These are phyloP conservation scores for Tirmania nivea DNA, from an alignment of 495 filamentous ascomycete species.

Conservation along the genomic window DNA sequence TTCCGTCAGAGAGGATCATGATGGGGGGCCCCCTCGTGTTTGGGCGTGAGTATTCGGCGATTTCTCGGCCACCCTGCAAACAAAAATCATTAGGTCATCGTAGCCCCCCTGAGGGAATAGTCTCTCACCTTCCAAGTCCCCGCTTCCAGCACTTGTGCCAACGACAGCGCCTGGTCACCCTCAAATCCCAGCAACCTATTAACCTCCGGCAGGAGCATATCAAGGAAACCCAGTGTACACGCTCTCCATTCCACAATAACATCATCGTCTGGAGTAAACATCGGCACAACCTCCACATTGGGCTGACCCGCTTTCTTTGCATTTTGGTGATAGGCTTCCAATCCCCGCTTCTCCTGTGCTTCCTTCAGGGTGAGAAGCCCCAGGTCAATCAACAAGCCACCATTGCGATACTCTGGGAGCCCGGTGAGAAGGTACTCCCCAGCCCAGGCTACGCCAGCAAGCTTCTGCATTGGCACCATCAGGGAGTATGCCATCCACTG, in stretches of 20 bases:
- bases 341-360: conserved; percentile 39
- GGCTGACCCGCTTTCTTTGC: conserved; percentile 52
- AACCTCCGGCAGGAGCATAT: conserved; percentile 48
- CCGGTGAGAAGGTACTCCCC: conserved; percentile 62
- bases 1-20: conserved; percentile 87
- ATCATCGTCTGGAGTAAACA: conserved; percentile 59
- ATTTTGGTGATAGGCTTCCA: conserved; percentile 51
- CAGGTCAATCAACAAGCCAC: conserved; percentile 62
- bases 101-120: not conserved
- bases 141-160: conserved; percentile 68
- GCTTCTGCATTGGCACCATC: conserved; percentile 63
- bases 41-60: conserved; percentile 83
- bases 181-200: conserved; percentile 35
- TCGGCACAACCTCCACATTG: conserved; percentile 46
- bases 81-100: conserved; percentile 16
- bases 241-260: conserved; percentile 78
- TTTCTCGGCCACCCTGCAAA: conserved; percentile 70
- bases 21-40: conserved; percentile 96
- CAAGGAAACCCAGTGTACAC: conserved; percentile 64
- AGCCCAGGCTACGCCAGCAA: conserved; percentile 55
- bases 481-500: conserved; percentile 82
- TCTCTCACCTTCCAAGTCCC: conserved; percentile 77
- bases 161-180: conserved; percentile 34
- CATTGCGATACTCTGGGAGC: conserved; percentile 72
- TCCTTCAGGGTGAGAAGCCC: conserved; percentile 59